Base-by-base conservation (phyloP, 2,329 filamentous ascomycete genomes). In the Cadophora sp. region DNA sequence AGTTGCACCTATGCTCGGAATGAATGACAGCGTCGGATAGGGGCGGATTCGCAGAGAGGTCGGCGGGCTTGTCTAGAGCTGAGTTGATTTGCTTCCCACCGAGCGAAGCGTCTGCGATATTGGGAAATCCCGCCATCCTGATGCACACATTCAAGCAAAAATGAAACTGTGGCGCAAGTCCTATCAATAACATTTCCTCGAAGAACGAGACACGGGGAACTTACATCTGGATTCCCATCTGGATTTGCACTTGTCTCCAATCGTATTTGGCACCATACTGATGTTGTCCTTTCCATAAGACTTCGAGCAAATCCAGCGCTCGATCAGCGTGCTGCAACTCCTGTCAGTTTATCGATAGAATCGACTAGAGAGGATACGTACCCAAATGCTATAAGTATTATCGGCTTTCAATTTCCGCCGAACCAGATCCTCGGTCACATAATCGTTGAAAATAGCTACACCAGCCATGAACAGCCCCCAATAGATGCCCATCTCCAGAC, bases 391-490 rank as follows among this genome's bases (percentile, higher is more conserved):
- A 34, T 73, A 68, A 56, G 65, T 74, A 5, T 66, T 71, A 67
- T 77, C 75, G 2, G 71, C 65, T 56, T 74, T 74, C 55, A 77
- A 65, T 56, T 75, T 77, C 29, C 62, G 34, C 7, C 75, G 68
- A 26, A 77, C 72, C 51, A 74, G 64, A 31, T 76, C 72, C 46
- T 77, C 76, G 12, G 71, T 69, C 22, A 67, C 64, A n/a, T 67
- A 46, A 65, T 77, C 72, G 51, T 77, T 76, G 29, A 74, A 76
- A 11, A 76, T 65, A 22, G 72, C 73, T 26, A 74, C 65, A 1
- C 76, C 76, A 31, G 73, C 75, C 67, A 76, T 76, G 64, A 77
- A 77, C 12, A 77, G 50, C 2, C 74, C 76, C 73, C 73, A 77
- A 61, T 77, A 76, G n/a, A 76, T 60, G 2, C 75, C 76, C 75